Conservation (phyloP, 306 rosid genomes). For the Casuarina glauca region DNA sequence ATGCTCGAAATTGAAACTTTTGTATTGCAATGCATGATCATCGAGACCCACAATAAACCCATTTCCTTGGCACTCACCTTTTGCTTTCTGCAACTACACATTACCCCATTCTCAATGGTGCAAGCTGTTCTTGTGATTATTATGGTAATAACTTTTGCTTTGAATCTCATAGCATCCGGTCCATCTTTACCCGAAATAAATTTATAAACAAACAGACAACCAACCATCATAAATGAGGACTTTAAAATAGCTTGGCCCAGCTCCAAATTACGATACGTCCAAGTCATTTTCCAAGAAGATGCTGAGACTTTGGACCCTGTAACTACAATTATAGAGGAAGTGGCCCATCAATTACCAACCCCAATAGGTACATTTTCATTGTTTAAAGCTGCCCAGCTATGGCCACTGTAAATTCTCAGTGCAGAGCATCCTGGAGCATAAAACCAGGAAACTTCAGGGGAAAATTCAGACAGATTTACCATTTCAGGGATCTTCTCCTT, state of each 20-base stretch:
- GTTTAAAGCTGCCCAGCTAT: constrained; percentile 33
- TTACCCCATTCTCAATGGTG: no score
- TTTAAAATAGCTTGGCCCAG: not conserved
- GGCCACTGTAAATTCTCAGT: no score
- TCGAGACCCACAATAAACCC: no score
- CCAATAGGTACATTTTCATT: constrained; percentile 39
- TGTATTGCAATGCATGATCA: no score
- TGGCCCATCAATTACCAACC: constrained; percentile 34
- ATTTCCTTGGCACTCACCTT: no score
- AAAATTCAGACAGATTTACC: constrained; percentile 1
- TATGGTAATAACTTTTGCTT: not conserved
- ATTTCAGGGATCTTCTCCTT: constrained; percentile 3
- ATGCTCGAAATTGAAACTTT: no score
- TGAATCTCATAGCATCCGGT: not conserved
- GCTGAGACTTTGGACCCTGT: constrained; percentile 21
- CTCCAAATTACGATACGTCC: not conserved
- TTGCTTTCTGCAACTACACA: no score
- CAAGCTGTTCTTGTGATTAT: not conserved
- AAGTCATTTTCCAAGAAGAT: constrained; percentile 18
- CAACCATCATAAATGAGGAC: not conserved
- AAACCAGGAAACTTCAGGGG: no score
- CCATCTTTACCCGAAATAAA: not conserved
- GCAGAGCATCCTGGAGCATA: no score
- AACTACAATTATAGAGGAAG: constrained; percentile 17
- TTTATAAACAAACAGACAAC: not conserved